These are phyloP conservation scores for Nakazawaea ernobii DNA, from an alignment of 805 yeast genomes.

Conservation along the genomic window DNA sequence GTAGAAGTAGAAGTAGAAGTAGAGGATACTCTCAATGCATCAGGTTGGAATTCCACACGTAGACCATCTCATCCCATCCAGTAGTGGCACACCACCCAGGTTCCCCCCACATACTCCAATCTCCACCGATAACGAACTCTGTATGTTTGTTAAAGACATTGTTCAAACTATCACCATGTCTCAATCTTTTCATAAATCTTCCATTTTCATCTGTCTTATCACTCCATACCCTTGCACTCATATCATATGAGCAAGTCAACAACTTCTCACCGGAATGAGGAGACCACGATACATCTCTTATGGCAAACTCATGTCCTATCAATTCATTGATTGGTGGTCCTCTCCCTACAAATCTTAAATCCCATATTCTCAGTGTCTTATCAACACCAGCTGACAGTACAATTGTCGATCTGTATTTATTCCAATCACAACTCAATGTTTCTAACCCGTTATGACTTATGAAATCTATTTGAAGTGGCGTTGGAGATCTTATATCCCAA, in stretches of 20 bases:
- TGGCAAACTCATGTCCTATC: slow-evolving; percentile 85
- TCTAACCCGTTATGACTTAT: slow-evolving; percentile 80
- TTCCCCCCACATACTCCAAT: slow-evolving; percentile 95
- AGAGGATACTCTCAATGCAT: not conserved
- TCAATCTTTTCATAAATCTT: slow-evolving; percentile 39
- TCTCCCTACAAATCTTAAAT: slow-evolving; percentile 56
- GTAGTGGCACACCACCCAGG: slow-evolving; percentile 94
- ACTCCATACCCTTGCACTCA: slow-evolving; percentile 85
- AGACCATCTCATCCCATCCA: slow-evolving; percentile 96
- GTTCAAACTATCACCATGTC: slow-evolving; percentile 44
- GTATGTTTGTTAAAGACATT: slow-evolving; percentile 63
- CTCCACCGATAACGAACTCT: slow-evolving; percentile 90
- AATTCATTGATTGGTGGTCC: slow-evolving; percentile 65
- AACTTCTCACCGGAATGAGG: slow-evolving; percentile 75
- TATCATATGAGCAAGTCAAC: slow-evolving; percentile 80
- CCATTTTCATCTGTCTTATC: slow-evolving; percentile 58
- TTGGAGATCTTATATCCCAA: slow-evolving; percentile 75
- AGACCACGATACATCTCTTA: slow-evolving; percentile 79
- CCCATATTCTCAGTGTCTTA: slow-evolving; percentile 81
- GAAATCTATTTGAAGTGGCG: slow-evolving; percentile 53
- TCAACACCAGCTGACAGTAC: slow-evolving; percentile 93
- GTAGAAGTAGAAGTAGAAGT: not conserved
- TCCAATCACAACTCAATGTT: slow-evolving; percentile 79
- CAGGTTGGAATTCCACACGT: slow-evolving; percentile 71
- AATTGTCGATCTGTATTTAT: slow-evolving; percentile 75